Evolutionary conservation across 306 rosid species (phyloP).

Genomic region (Dryas alaskensis): DNA sequence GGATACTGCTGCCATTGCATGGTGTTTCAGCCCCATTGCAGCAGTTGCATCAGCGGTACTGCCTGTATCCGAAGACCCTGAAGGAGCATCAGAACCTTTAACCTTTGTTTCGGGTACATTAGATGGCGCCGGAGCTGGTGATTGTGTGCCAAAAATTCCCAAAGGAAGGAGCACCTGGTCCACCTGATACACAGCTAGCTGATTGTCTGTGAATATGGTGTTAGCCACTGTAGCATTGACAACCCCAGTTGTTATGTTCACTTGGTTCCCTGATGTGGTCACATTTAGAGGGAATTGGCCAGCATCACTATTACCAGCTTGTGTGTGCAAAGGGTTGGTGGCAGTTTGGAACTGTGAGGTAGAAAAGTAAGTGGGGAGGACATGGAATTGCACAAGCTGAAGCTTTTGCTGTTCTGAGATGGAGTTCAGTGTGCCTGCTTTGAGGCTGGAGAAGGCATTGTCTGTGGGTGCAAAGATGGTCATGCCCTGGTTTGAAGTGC

Average conservation of each 20-base stretch:
- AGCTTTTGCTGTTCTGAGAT: slow-evolving; percentile 67
- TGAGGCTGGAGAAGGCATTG: slow-evolving; percentile 62
- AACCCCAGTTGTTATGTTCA: slow-evolving; percentile 82
- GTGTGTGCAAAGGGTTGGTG: slow-evolving; percentile 78
- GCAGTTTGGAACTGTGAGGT: slow-evolving; percentile 78
- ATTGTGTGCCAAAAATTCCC: slow-evolving; percentile 63
- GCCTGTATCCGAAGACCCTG: slow-evolving; percentile 34
- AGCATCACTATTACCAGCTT: slow-evolving; percentile 69
- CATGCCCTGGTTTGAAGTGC: slow-evolving; percentile 78
- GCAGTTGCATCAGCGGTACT: slow-evolving; percentile 31
- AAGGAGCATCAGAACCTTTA: slow-evolving; percentile 53
- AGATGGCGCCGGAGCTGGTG: slow-evolving; percentile 61
- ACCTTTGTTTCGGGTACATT: slow-evolving; percentile 49
- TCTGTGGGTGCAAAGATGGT: slow-evolving; percentile 92
- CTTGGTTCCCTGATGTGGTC: slow-evolving; percentile 80
- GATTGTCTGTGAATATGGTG: slow-evolving; percentile 57
- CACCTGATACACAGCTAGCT: slow-evolving; percentile 78
- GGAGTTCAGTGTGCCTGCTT: slow-evolving; percentile 67
- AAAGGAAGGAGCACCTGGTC: slow-evolving; percentile 80
- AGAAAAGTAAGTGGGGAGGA: slow-evolving; percentile 56
- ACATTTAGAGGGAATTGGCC: slow-evolving; percentile 81
- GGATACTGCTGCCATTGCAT: neutral
- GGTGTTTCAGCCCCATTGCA: slow-evolving; percentile 22
- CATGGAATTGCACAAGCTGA: slow-evolving; percentile 67
- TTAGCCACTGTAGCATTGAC: slow-evolving; percentile 59